phyloP scores from a whole-genome alignment of 108 stramenopile species.

The Hondaea fermentalgiana region DNA sequence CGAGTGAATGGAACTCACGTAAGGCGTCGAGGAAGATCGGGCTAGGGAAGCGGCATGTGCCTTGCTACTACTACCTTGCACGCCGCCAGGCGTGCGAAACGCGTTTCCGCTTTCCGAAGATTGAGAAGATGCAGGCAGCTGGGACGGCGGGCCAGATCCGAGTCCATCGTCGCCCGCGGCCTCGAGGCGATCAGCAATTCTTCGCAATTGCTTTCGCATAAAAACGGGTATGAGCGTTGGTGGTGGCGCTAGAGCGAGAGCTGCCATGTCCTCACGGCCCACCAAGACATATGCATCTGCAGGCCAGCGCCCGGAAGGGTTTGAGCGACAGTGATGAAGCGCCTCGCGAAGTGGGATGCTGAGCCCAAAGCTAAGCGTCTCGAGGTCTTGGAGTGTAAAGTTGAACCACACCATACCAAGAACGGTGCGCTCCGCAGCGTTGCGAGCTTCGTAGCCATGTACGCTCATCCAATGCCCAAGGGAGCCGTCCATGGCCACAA shows the following conservation, averaged over 20 bases:
- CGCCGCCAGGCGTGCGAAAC: not conserved
- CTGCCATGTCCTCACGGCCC: conserved; percentile 63
- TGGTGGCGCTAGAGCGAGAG: not conserved
- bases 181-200: not conserved
- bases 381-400: not conserved
- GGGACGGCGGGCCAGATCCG: not conserved
- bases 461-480: not conserved
- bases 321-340: conserved; percentile 49
- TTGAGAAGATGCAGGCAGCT: not conserved
- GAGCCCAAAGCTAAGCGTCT: not conserved
- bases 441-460: not conserved
- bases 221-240: not conserved
- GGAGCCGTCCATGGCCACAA: not conserved
- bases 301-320: conserved; percentile 48
- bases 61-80: not conserved
- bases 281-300: conserved; percentile 60
- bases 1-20: not conserved
- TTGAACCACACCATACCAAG: conserved; percentile 2
- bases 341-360: conserved; percentile 48
- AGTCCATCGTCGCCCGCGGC: not conserved
- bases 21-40: not conserved
- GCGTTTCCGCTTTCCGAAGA: not conserved
- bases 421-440: not conserved
- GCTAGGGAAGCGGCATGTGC: too few species aligned
- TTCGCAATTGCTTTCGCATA: not conserved